Percentiles rank a stretch among this genome's conserved stretches.
Evolutionary conservation across 2,329 filamentous ascomycete genomes (phyloP).

Genomic region (Aquanectria penicillioides): DNA sequence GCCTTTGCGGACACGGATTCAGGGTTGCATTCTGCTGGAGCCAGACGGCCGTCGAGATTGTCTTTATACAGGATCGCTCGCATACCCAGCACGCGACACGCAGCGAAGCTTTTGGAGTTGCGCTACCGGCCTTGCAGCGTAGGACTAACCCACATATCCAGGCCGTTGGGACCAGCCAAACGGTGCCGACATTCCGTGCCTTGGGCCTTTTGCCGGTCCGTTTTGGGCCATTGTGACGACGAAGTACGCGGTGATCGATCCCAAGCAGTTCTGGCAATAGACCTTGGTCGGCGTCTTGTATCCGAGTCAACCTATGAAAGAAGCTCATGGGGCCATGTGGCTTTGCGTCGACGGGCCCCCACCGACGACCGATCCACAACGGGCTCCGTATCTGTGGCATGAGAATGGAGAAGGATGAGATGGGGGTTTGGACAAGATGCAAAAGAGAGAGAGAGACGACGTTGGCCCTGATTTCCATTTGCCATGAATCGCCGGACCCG

Average conservation of each 20-base stretch:
- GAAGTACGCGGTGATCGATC: not conserved
- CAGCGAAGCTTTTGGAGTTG: too few relatives aligned
- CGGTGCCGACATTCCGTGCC: slow-evolving; percentile 13
- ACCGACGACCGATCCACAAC: not conserved
- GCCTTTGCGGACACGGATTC: not conserved
- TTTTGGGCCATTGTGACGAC: not conserved
- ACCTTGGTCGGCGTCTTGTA: not conserved
- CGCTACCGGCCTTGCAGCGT: too few relatives aligned
- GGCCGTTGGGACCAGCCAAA: not conserved
- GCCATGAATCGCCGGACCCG: too few relatives aligned
- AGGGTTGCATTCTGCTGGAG: too few relatives aligned
- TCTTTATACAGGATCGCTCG: slow-evolving; percentile 9
- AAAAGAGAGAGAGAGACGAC: too few relatives aligned
- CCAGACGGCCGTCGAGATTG: too few relatives aligned
- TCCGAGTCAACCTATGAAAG: slow-evolving; percentile 16
- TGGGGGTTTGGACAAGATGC: too few relatives aligned
- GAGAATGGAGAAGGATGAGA: too few relatives aligned
- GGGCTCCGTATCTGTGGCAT: slow-evolving; percentile 2
- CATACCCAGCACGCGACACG: slow-evolving; percentile 9
- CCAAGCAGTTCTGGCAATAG: not conserved
- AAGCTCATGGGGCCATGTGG: not conserved
- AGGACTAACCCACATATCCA: not conserved
- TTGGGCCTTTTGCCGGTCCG: not conserved
- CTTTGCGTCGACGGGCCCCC: not conserved
- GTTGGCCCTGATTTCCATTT: too few relatives aligned